Percentiles rank a stretch among this genome's conserved stretches.
Conservation (phyloP, 805 yeast genomes). For the Zygoascus bituminiphila region DNA sequence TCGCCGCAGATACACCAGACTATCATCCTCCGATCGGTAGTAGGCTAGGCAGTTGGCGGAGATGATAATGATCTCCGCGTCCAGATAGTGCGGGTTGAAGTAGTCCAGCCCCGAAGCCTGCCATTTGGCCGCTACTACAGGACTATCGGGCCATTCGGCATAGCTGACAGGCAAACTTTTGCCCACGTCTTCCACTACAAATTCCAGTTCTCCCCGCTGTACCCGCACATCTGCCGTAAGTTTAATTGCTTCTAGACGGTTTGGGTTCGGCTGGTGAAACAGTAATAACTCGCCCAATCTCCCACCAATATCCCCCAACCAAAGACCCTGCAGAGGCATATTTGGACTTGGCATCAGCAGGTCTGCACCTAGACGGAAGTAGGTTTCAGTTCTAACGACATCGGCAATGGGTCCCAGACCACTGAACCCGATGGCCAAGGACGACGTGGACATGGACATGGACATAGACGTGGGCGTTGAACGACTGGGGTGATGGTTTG, state of each 20-base stretch:
- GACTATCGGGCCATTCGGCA: conserved; percentile 1
- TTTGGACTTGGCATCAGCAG: conserved; percentile 8
- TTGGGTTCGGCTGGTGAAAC: conserved; percentile 19
- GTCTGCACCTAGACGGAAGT: conserved; percentile 13
- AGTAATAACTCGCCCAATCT: conserved; percentile 19
- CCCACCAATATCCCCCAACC: conserved; percentile 20
- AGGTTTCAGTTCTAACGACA: conserved; percentile 16
- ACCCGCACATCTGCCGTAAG: conserved; percentile 22
- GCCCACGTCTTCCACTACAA: conserved; percentile 19
- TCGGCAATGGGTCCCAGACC: neutral
- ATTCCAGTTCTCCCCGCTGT: conserved; percentile 24
- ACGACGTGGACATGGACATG: neutral
- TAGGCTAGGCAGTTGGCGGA: conserved; percentile 1
- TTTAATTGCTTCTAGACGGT: conserved; percentile 23
- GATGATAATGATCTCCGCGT: conserved; percentile 2
- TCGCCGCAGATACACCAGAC: conserved; percentile 1
- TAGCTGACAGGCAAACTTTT: neutral
- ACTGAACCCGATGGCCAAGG: neutral
- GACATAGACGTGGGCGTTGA: too few species aligned
- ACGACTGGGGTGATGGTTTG: too few species aligned
- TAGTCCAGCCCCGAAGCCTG: conserved; percentile 5
- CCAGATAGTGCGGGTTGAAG: conserved; percentile 3
- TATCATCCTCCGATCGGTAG: conserved; percentile 2
- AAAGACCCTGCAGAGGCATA: conserved; percentile 22
- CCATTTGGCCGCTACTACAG: conserved; percentile 1